Conservation (phyloP, 2,329 filamentous ascomycete genomes). For the Cytospora piceicola region DNA sequence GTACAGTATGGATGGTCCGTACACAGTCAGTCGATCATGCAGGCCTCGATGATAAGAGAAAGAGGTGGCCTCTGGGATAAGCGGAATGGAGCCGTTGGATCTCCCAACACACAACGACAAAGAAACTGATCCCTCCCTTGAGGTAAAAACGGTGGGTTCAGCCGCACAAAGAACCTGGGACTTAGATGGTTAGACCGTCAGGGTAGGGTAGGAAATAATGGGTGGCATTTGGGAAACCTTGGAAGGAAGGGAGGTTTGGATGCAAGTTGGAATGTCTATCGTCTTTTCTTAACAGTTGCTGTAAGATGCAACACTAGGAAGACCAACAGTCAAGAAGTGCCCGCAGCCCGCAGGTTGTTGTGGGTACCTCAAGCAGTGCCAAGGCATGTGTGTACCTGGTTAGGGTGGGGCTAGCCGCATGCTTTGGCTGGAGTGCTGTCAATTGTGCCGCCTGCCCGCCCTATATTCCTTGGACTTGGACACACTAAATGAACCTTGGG, state of each 20-base stretch:
- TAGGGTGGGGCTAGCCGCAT: slow-evolving; percentile 1
- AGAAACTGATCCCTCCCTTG: not conserved
- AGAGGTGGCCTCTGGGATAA: too few species aligned
- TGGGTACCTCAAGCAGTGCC: not conserved
- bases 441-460: not conserved
- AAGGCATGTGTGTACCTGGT: not conserved
- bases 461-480: not conserved
- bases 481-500: too few species aligned
- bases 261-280: not conserved
- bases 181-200: not conserved
- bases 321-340: not conserved
- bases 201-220: not conserved
- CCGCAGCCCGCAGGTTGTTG: not conserved
- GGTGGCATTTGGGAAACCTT: not conserved
- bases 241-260: not conserved
- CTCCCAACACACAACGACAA: not conserved
- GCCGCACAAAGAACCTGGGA: not conserved
- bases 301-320: too few species aligned
- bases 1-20: too few species aligned
- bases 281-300: not conserved
- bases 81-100: too few species aligned
- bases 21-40: too few species aligned
- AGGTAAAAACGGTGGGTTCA: not conserved
- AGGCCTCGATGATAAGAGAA: too few species aligned
- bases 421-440: not conserved